phyloP scores from a whole-genome alignment of 495 filamentous ascomycete genomes.

The Glutinoglossum americanum region DNA sequence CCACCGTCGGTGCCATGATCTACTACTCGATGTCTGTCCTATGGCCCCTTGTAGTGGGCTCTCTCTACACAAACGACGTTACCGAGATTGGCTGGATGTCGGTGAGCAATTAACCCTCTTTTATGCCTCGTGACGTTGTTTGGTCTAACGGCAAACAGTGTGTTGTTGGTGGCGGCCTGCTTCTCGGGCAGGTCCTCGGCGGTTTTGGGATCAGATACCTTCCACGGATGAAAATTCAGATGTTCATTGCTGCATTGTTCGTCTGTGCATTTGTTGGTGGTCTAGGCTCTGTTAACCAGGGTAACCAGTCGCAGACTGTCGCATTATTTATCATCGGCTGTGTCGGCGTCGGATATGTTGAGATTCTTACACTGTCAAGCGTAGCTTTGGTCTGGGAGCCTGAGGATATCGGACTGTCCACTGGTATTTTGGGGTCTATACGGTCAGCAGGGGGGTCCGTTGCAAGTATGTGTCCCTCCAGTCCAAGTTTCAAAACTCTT shows the following conservation, averaged over 20 bases:
- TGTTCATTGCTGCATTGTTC: constrained; percentile 7
- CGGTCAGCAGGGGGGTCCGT: constrained; percentile 9
- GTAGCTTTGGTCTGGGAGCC: constrained; percentile 9
- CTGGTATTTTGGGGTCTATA: constrained; percentile 13
- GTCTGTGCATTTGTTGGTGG: constrained; percentile 8
- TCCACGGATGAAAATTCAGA: constrained; percentile 8
- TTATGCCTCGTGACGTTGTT: not conserved
- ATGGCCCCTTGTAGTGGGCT: constrained; percentile 17
- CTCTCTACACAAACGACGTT: constrained; percentile 14
- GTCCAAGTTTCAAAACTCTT: not conserved
- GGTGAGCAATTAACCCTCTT: constrained; percentile 7
- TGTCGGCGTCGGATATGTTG: constrained; percentile 9
- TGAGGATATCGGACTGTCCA: constrained; percentile 12
- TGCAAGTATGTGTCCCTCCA: not conserved
- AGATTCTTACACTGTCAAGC: constrained; percentile 8
- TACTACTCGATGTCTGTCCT: constrained; percentile 20
- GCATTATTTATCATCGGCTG: constrained; percentile 8
- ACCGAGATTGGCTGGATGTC: constrained; percentile 19
- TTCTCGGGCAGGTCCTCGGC: constrained; percentile 9
- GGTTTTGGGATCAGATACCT: constrained; percentile 7
- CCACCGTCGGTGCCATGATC: constrained; percentile 17
- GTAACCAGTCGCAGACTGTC: constrained; percentile 5
- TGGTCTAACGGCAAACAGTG: constrained; percentile 1
- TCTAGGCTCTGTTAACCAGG: constrained; percentile 3
- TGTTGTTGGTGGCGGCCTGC: constrained; percentile 9